A percentile compares a stretch with the other conserved stretches of the same genome.
Evolutionary conservation across 228 moss, liverwort and hornwort genomes (phyloP).

Genomic region (Sphagnum magellanicum): DNA sequence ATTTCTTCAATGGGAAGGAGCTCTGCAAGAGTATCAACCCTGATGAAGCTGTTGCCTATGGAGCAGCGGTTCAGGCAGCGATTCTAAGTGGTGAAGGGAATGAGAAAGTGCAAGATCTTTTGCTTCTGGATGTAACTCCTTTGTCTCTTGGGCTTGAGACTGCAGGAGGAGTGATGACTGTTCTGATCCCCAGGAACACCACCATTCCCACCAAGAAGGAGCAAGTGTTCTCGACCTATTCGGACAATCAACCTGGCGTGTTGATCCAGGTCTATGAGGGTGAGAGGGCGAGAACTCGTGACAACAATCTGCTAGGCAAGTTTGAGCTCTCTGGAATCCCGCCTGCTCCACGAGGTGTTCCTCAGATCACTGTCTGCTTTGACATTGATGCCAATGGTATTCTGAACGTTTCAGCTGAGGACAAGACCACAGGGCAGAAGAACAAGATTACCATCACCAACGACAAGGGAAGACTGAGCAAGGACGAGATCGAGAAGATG

Average conservation of each 20-base stretch:
- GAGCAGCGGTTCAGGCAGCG: slow-evolving; percentile 34
- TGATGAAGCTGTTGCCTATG: slow-evolving; percentile 26
- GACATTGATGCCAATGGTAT: slow-evolving; percentile 30
- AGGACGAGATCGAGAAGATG: slow-evolving; percentile 46
- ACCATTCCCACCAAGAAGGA: slow-evolving; percentile 41
- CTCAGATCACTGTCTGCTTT: slow-evolving; percentile 40
- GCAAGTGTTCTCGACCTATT: slow-evolving; percentile 11
- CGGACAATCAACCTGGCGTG: slow-evolving; percentile 31
- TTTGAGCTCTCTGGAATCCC: slow-evolving; percentile 4
- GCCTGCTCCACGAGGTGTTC: slow-evolving; percentile 31
- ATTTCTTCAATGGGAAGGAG: slow-evolving; percentile 38
- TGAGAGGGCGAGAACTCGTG: slow-evolving; percentile 20
- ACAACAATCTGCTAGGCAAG: slow-evolving; percentile 27
- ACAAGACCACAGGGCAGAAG: slow-evolving; percentile 45
- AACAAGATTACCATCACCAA: slow-evolving; percentile 34
- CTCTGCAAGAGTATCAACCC: slow-evolving; percentile 46
- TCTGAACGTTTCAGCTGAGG: slow-evolving; percentile 38
- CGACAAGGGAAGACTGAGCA: slow-evolving; percentile 23
- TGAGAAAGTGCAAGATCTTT: slow-evolving; percentile 29
- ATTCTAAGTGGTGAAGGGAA: slow-evolving; percentile 32
- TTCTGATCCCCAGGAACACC: slow-evolving; percentile 28
- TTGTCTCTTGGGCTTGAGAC: slow-evolving; percentile 39
- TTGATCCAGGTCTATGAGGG: slow-evolving; percentile 41
- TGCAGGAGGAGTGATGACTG: slow-evolving; percentile 41
- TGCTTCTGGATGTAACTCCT: slow-evolving; percentile 48